A percentile compares a stretch with the other conserved stretches of the same genome.
These are phyloP conservation scores for Alternaria tenuissima DNA, from an alignment of 2,329 filamentous ascomycete species.

Conservation along the genomic window DNA sequence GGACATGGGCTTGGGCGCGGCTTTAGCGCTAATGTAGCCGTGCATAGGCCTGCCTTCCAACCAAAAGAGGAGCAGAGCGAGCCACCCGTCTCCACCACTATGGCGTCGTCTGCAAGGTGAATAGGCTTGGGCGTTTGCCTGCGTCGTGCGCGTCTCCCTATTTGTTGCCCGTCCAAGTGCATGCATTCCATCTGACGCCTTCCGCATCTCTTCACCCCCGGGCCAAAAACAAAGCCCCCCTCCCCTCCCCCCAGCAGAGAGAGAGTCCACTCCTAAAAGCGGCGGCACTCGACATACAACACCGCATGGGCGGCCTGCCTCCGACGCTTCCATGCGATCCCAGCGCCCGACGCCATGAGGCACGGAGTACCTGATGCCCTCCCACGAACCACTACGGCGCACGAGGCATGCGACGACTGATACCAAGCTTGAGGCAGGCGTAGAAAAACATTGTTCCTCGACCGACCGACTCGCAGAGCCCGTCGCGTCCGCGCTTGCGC, in stretches of 20 bases:
- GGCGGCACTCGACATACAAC: slow-evolving; percentile 16
- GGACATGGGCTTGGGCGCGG: background rate
- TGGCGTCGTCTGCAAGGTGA: background rate
- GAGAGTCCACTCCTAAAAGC: slow-evolving; percentile 16
- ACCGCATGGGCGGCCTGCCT: slow-evolving; percentile 20
- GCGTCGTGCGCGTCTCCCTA: background rate
- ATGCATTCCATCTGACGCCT: background rate
- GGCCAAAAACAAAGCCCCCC: slow-evolving; percentile 7
- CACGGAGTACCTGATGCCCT: slow-evolving; percentile 24
- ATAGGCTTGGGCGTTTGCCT: slow-evolving; percentile 5
- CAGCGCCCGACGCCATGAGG: slow-evolving; percentile 21
- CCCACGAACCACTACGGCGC: slow-evolving; percentile 21
- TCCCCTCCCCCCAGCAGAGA: background rate
- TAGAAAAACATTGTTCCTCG: background rate
- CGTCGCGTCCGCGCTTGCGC: slow-evolving; percentile 1
- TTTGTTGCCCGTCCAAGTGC: background rate
- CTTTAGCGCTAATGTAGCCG: slow-evolving; percentile 27
- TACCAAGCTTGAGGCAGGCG: slow-evolving; percentile 8
- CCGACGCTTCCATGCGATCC: slow-evolving; percentile 26
- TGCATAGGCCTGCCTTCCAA: slow-evolving; percentile 26
- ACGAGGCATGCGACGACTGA: slow-evolving; percentile 11
- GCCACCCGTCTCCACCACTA: background rate
- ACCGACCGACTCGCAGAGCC: background rate
- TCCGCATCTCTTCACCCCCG: slow-evolving; percentile 1
- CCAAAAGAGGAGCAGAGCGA: slow-evolving; percentile 23